Conservation (phyloP, 2,329 filamentous ascomycete genomes). For the Colletotrichum higginsianum region DNA sequence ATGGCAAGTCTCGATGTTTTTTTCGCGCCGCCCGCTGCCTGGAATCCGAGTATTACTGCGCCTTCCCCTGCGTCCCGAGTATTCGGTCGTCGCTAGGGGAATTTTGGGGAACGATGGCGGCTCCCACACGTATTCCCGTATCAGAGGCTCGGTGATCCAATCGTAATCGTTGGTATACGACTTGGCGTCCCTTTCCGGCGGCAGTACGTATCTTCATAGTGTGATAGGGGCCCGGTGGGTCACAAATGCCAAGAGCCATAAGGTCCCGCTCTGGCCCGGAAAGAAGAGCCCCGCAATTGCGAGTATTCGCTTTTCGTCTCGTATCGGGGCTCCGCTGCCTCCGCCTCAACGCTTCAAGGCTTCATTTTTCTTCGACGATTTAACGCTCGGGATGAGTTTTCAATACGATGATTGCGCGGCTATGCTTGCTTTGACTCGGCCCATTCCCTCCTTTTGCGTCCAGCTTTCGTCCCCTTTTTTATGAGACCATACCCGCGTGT, state of each 20-base stretch:
- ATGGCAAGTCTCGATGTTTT: not conserved
- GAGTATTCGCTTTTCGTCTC: conserved; percentile 33
- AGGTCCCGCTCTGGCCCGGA: not conserved
- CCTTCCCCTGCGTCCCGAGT: conserved; percentile 25
- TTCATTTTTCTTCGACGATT: conserved; percentile 18
- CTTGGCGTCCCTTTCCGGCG: conserved; percentile 1
- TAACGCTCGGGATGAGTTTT: not conserved
- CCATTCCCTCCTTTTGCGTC: not conserved
- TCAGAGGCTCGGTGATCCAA: conserved; percentile 9
- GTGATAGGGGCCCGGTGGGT: not conserved
- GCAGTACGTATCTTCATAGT: not conserved
- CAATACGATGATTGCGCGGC: not conserved
- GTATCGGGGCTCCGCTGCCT: not conserved
- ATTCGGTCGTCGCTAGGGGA: conserved; percentile 1
- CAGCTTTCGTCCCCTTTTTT: not conserved
- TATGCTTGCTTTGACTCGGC: not conserved
- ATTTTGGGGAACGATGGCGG: not conserved
- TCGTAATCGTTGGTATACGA: conserved; percentile 8
- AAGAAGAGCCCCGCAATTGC: conserved; percentile 18
- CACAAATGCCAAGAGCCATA: conserved; percentile 14
- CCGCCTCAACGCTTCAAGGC: not conserved
- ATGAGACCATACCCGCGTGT: conserved; percentile 31
- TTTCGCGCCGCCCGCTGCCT: not conserved
- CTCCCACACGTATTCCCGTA: conserved; percentile 9
- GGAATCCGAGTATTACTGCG: conserved; percentile 25